Evolutionary conservation across 139 green algal genomes (phyloP).

Genomic region (Chlorella sorokiniana): DNA sequence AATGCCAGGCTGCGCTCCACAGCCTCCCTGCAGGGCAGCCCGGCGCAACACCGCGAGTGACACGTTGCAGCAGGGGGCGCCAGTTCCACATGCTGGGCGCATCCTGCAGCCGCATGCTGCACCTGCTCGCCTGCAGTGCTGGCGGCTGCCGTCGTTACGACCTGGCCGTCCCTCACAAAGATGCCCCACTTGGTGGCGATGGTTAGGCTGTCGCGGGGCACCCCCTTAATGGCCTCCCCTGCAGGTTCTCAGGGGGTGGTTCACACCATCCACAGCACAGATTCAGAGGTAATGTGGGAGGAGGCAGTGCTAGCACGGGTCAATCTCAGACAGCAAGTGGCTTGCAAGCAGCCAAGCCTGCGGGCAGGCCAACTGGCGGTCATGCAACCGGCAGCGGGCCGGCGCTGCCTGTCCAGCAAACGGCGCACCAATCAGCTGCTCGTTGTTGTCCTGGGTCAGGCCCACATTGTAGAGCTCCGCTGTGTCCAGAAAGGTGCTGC

Average conservation of each 20-base stretch:
- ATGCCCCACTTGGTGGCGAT: slow-evolving; percentile 62
- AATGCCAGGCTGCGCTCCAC: slow-evolving; percentile 55
- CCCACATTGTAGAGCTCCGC: slow-evolving; percentile 30
- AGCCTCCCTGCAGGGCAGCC: slow-evolving; percentile 31
- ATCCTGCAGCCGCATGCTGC: background rate
- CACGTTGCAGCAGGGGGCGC: no score
- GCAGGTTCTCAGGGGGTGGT: no score
- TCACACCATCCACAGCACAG: no score
- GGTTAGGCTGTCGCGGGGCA: slow-evolving; percentile 30
- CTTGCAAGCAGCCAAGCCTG: no score
- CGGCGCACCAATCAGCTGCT: slow-evolving; percentile 68
- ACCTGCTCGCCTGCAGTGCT: slow-evolving; percentile 13
- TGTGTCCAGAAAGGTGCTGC: slow-evolving; percentile 64
- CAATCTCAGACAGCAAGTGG: no score
- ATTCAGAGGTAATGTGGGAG: no score
- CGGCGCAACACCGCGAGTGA: background rate
- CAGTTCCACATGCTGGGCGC: no score
- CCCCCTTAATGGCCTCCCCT: slow-evolving; percentile 1
- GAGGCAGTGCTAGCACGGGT: no score
- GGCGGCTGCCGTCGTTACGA: background rate
- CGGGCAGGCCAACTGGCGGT: no score
- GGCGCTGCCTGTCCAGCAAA: no score
- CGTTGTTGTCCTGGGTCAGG: slow-evolving; percentile 55
- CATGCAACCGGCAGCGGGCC: no score
- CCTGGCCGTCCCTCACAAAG: background rate